Evolutionary conservation across 2,329 filamentous ascomycete genomes (phyloP).

Genomic region (Penicillium brevicompactum): DNA sequence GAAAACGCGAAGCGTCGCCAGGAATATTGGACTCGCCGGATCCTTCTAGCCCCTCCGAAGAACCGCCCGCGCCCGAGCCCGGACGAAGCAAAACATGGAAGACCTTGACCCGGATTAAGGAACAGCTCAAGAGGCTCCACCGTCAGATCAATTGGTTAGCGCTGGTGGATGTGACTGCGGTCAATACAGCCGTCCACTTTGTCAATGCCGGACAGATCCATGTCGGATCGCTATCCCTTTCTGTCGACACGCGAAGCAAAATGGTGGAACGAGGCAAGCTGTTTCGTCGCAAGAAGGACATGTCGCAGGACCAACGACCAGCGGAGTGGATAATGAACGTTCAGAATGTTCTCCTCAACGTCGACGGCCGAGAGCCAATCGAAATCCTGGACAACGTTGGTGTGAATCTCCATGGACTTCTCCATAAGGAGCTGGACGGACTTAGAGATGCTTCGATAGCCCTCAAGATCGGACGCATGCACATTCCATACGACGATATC

Average conservation of each 20-base stretch:
- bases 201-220: slow-evolving; percentile 82
- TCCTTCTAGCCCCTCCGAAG: slow-evolving; percentile 28
- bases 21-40: slow-evolving; percentile 24
- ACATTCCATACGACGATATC: slow-evolving; percentile 88
- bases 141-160: slow-evolving; percentile 84
- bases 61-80: slow-evolving; percentile 17
- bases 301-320: slow-evolving; percentile 66
- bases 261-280: slow-evolving; percentile 88
- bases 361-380: slow-evolving; percentile 78
- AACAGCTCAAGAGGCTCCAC: slow-evolving; percentile 83
- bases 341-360: slow-evolving; percentile 84
- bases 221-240: slow-evolving; percentile 79
- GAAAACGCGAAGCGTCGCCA: slow-evolving; percentile 20
- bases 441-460: slow-evolving; percentile 87
- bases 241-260: slow-evolving; percentile 87
- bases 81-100: slow-evolving; percentile 74
- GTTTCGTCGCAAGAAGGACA: slow-evolving; percentile 75
- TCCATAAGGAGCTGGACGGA: slow-evolving; percentile 83
- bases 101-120: slow-evolving; percentile 75
- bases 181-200: slow-evolving; percentile 75
- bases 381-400: slow-evolving; percentile 87
- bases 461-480: slow-evolving; percentile 85
- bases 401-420: slow-evolving; percentile 86
- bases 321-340: slow-evolving; percentile 93
- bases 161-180: slow-evolving; percentile 84